Base-by-base conservation (phyloP, 2,329 filamentous ascomycete genomes). In the Aspergillus thermomutatus region DNA sequence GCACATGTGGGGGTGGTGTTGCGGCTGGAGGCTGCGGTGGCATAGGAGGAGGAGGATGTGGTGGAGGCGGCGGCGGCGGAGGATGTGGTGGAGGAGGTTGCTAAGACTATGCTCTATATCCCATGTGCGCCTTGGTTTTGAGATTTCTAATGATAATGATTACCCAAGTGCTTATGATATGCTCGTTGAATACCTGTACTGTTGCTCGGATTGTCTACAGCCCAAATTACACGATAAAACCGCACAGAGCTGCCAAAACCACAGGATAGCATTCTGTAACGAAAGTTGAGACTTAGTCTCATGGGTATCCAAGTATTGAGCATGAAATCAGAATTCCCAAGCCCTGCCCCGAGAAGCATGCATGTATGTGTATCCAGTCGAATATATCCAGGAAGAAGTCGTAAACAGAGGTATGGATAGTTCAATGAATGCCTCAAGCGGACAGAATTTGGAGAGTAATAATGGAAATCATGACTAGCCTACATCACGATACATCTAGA, bases 1-100 rank as follows among this genome's bases (percentile, higher is more conserved):
- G 82, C 5, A 73, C 73, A 1, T 74, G 74, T 56, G 71, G 70
- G 14, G 72, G 68, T 27, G 79, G 75, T 1, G 77, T 75, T 9
- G 80, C 78, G 58, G 75, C 76, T 17, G 76, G 73, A 21, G 67
- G 73, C 34, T 79, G 75, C 54, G 72, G 71, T 52, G 73, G 73
- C 46, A 73, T 74, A 2, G 76, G 75, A 6, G 77, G 79, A 47
- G 77, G 80, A 40, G 75, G 77, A 3, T 70, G 77, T 1, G 73
- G 74, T 0, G 72, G 77, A 1, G 46, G 54, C 17, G 52, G 60
- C 1, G 58, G 59, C 21, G 56, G 58, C 9, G 56, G 62, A 7
- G 53, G 57, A 8, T 28, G 56, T 19, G 17, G 61, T 23, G 52
- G 60, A 23, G 53, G 61, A 2, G 58, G 57, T 3, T 48, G 59